Evolutionary conservation across 2,329 filamentous ascomycete species (phyloP), one percentile per base, ranked within the genome.

Genomic region (Teratosphaeria nubilosa): DNA sequence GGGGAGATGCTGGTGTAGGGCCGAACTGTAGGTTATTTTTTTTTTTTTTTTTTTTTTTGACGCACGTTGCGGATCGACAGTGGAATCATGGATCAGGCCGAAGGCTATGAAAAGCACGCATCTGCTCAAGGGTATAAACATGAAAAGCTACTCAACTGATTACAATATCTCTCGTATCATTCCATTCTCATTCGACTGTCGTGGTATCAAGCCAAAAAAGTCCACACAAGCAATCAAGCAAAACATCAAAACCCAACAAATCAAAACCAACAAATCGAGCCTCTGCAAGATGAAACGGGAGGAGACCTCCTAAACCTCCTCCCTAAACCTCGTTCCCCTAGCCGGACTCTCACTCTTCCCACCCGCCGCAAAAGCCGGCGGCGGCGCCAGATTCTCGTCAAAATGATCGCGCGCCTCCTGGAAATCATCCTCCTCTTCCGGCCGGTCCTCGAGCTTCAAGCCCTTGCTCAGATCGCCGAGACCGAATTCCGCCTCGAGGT

Each of bases 331-430:
- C 55, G 59, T 60, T 61, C 82, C 81, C 56, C 83, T 73, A 4
- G 72, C 77, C 0, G 82, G 81, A 68, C 81, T 85, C 55, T 75
- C 75, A 53, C 76, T 68, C 66, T 68, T 70, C 53, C 55, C 60
- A 62, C 68, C 64, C 4, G 66, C 66, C 3, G 58, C 68, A 60
- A 77, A 76, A 34, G 67, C 72, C 41, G 75, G 74, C 16, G 73
- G 72, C 41, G 75, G 75, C 52, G 72, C 73, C 20, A 76, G 66
- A 41, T 68, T 72, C 63, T 79, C 76, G 61, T 82, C 78, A 59
- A 80, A 78, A 51, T 70, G 68, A 64, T 80, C 78, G 59, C 74
- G 73, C 10, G 76, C 78, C 69, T 83, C 81, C 58, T 83, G 79
- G 56, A 79, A 78, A 62, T 37, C 55, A 32, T 56, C 57, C 50